Evolutionary conservation across 345 rosid species (phyloP).

Genomic region (Cardamine occulta): DNA sequence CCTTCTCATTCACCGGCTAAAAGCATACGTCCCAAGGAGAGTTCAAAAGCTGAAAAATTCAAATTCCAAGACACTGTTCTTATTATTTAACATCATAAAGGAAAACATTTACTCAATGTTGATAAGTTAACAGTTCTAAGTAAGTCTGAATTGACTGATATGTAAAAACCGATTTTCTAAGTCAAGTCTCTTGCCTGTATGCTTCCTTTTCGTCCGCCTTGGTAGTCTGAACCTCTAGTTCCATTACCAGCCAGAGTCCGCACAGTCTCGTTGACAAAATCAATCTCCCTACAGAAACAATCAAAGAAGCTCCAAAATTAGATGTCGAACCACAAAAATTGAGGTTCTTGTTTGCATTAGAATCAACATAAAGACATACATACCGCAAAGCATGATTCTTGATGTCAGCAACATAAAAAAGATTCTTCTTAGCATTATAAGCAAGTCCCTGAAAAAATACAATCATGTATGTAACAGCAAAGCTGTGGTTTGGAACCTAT

Average conservation of each 20-base stretch:
- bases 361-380: neutral
- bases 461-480: conserved; percentile 15
- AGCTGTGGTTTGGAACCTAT: neutral
- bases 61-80: conserved; percentile 11
- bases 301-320: neutral
- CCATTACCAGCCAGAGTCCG: conserved; percentile 92
- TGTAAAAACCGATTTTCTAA: too few species aligned
- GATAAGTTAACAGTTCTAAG: neutral
- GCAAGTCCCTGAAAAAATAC: conserved; percentile 69
- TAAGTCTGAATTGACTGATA: neutral
- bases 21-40: conserved; percentile 97
- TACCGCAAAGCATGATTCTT: conserved; percentile 97
- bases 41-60: conserved; percentile 69
- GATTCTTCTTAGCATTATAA: conserved; percentile 82
- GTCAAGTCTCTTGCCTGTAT: conserved; percentile 58
- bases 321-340: neutral
- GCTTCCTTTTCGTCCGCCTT: conserved; percentile 50
- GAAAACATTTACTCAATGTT: too few species aligned
- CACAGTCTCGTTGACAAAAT: conserved; percentile 81
- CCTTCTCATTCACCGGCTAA: conserved; percentile 68
- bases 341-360: neutral
- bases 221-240: conserved; percentile 65
- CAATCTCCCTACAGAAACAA: conserved; percentile 63
- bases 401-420: conserved; percentile 86
- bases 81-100: too few species aligned